These are phyloP conservation scores for Selenicereus undatus DNA, from an alignment of 148 eudicot species.

Conservation along the genomic window DNA sequence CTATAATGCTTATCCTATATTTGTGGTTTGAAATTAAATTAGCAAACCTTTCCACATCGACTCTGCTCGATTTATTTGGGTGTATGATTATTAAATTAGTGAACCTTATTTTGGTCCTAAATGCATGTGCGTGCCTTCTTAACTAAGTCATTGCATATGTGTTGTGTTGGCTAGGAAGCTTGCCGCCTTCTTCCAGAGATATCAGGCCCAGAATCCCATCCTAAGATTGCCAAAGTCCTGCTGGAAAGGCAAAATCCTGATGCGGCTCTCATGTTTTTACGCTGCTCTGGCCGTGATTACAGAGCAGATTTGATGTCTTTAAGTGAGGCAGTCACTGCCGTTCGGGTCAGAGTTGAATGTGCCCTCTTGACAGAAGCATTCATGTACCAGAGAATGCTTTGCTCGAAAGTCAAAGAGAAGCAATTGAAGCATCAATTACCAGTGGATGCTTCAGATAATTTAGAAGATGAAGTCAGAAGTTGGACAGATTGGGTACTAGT, in stretches of 20 bases:
- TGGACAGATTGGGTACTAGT: constrained; percentile 76
- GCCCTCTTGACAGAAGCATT: constrained; percentile 90
- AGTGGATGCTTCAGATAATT: constrained; percentile 29
- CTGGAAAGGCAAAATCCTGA: constrained; percentile 83
- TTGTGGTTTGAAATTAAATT: not conserved
- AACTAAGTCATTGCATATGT: not conserved
- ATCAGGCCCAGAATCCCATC: constrained; percentile 80
- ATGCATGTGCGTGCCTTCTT: not conserved
- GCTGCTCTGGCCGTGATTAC: constrained; percentile 87
- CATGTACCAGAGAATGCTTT: constrained; percentile 80
- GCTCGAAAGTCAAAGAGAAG: constrained; percentile 66
- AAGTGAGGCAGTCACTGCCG: constrained; percentile 79
- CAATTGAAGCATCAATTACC: constrained; percentile 40
- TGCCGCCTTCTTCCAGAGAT: constrained; percentile 86
- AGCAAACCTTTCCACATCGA: not conserved
- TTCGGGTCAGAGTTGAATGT: constrained; percentile 84
- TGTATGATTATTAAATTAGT: not conserved
- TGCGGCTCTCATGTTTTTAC: constrained; percentile 93
- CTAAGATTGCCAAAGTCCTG: constrained; percentile 83
- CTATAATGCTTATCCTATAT: not conserved
- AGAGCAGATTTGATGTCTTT: constrained; percentile 59
- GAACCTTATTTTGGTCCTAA: not conserved
- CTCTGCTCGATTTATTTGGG: not conserved
- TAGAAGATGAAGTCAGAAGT: constrained; percentile 37
- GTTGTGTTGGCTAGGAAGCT: constrained; percentile 61